Conservation (phyloP, 2,329 filamentous ascomycete species). For the Exophiala bonariae region DNA sequence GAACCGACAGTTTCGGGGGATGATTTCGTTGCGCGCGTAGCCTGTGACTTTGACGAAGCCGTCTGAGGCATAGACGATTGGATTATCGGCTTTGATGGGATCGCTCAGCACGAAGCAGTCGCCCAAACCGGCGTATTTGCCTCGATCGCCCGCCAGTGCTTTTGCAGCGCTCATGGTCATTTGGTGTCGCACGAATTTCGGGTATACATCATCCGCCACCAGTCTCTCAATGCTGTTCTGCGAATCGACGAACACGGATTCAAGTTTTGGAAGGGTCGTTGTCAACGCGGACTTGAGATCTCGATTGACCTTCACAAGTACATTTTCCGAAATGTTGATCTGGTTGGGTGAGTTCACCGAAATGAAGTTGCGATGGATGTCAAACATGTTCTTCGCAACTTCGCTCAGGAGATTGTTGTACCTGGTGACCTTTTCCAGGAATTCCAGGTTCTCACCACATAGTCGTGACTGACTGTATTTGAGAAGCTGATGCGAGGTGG, state of each 20-base stretch:
- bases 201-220: slow-evolving; percentile 50
- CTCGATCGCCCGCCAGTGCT: slow-evolving; percentile 41
- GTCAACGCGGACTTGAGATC: slow-evolving; percentile 50
- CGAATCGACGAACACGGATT: slow-evolving; percentile 46
- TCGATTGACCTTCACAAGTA: slow-evolving; percentile 44
- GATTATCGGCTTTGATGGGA: slow-evolving; percentile 50
- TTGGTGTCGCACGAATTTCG: slow-evolving; percentile 55
- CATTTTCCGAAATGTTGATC: slow-evolving; percentile 42
- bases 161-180: slow-evolving; percentile 47
- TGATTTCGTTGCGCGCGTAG: slow-evolving; percentile 48
- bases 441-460: slow-evolving; percentile 53
- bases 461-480: slow-evolving; percentile 51
- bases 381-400: slow-evolving; percentile 46
- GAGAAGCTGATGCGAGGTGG: slow-evolving; percentile 48
- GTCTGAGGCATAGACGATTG: slow-evolving; percentile 52
- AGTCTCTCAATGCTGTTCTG: slow-evolving; percentile 47
- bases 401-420: slow-evolving; percentile 49
- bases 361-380: slow-evolving; percentile 47
- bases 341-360: slow-evolving; percentile 37
- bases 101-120: slow-evolving; percentile 61
- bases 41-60: slow-evolving; percentile 55
- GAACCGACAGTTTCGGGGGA: slow-evolving; percentile 53
- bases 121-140: slow-evolving; percentile 55
- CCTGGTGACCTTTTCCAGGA: slow-evolving; percentile 52
- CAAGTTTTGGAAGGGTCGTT: slow-evolving; percentile 48